These are phyloP conservation scores for Arabidopsis suecica DNA, from an alignment of 345 rosid species.

Conservation along the genomic window DNA sequence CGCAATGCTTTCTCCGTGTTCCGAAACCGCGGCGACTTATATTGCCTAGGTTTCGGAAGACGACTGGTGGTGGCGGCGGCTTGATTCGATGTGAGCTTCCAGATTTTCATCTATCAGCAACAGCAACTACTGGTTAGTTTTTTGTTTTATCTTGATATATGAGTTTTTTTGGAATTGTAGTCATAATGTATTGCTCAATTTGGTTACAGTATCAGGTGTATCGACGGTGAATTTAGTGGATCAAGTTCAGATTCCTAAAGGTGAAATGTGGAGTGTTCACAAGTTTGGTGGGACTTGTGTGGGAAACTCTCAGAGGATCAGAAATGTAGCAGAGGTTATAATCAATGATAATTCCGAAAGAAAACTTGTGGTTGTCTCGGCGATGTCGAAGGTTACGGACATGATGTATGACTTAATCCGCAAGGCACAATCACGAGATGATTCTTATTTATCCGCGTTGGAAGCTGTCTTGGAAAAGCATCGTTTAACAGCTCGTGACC, in stretches of 20 bases:
- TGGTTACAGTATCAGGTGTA: constrained; percentile 59
- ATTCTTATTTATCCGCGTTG: constrained; percentile 71
- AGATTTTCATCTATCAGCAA: constrained; percentile 44
- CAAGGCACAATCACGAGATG: constrained; percentile 90
- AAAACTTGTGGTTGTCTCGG: constrained; percentile 90
- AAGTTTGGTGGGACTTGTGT: constrained; percentile 99
- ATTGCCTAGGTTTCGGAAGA: constrained; percentile 17
- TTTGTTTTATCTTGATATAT: background rate
- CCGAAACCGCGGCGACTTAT: constrained; percentile 30
- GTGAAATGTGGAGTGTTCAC: constrained; percentile 86
- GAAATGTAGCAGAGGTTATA: constrained; percentile 80
- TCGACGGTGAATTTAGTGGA: constrained; percentile 54
- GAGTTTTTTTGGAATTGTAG: background rate
- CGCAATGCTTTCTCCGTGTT: constrained; percentile 33
- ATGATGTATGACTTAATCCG: constrained; percentile 93
- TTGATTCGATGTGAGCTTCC: constrained; percentile 42
- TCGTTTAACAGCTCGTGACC: constrained; percentile 71
- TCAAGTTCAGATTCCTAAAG: constrained; percentile 62
- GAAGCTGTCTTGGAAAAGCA: constrained; percentile 89
- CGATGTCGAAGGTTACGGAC: constrained; percentile 99
- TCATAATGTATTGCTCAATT: background rate
- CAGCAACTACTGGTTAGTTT: constrained; percentile 42
- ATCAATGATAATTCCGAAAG: constrained; percentile 67
- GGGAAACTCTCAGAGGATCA: constrained; percentile 84
- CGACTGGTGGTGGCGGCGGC: constrained; percentile 29